A percentile compares a stretch with the other conserved stretches of the same genome.
Conservation (phyloP, 805 yeast species). For the Sungouiozyma ichnusensis region DNA sequence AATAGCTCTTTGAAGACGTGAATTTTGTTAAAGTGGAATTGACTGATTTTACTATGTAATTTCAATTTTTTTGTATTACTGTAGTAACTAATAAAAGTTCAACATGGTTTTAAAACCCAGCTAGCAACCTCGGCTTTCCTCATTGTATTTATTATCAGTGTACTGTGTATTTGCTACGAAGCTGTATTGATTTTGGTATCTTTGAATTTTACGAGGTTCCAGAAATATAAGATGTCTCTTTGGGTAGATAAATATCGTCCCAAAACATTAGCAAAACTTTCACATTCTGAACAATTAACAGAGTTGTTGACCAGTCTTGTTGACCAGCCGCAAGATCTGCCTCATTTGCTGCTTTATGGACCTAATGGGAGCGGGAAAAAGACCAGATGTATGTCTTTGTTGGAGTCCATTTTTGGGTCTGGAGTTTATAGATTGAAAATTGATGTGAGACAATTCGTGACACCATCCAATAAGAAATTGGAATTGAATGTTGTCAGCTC, state of each 20-base stretch:
- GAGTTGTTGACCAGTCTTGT: constrained; percentile 44
- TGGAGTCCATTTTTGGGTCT: constrained; percentile 72
- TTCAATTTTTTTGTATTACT: too few species aligned
- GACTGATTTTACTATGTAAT: too few species aligned
- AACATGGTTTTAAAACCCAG: too few species aligned
- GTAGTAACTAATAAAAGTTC: too few species aligned
- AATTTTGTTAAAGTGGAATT: too few species aligned
- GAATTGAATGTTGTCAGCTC: constrained; percentile 92
- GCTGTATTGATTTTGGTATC: too few species aligned
- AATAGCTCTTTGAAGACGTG: too few species aligned
- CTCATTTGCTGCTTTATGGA: constrained; percentile 86
- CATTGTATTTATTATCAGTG: too few species aligned
- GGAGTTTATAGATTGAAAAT: constrained; percentile 78
- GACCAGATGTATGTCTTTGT: constrained; percentile 75
- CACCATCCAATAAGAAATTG: constrained; percentile 62
- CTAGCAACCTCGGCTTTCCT: too few species aligned
- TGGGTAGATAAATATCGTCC: constrained; percentile 98
- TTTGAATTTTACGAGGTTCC: too few species aligned
- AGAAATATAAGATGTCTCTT: constrained; percentile 67
- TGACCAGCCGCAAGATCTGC: constrained; percentile 50
- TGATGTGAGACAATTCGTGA: constrained; percentile 76
- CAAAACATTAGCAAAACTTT: constrained; percentile 46
- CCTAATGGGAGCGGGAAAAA: constrained; percentile 97
- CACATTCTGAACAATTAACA: constrained; percentile 60
- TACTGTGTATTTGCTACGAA: too few species aligned